These are phyloP conservation scores for Chenopodium berlandieri DNA, from an alignment of 148 eudicot species.

Conservation along the genomic window DNA sequence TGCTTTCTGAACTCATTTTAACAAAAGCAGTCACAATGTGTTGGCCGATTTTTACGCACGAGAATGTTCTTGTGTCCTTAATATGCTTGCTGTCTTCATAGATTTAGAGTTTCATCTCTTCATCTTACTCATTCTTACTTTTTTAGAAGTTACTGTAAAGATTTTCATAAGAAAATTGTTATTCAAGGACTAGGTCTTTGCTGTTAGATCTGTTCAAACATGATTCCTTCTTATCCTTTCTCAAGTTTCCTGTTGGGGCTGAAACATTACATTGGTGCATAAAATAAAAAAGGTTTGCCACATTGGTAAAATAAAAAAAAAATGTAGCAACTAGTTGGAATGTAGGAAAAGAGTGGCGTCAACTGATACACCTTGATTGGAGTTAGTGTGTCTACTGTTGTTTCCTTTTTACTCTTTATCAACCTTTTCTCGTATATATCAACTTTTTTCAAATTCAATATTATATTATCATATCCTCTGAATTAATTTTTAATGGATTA, in stretches of 20 bases:
- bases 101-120: no score
- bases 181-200: background rate
- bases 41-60: no score
- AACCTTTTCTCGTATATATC: background rate
- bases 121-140: no score
- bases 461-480: no score
- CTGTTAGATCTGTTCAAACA: background rate
- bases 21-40: background rate
- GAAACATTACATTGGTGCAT: background rate
- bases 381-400: background rate
- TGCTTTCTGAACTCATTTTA: background rate
- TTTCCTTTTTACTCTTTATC: background rate
- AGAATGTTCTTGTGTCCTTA: no score
- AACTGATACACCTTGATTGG: background rate
- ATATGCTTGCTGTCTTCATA: no score
- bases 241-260: background rate
- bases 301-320: background rate
- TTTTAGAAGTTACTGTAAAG: no score
- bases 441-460: background rate
- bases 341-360: background rate
- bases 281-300: background rate
- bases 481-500: background rate
- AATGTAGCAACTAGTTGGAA: background rate
- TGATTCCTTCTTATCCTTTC: background rate
- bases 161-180: background rate